Evolutionary conservation across 495 filamentous ascomycete species (phyloP).

Genomic region (Chaetomium cochliodes): DNA sequence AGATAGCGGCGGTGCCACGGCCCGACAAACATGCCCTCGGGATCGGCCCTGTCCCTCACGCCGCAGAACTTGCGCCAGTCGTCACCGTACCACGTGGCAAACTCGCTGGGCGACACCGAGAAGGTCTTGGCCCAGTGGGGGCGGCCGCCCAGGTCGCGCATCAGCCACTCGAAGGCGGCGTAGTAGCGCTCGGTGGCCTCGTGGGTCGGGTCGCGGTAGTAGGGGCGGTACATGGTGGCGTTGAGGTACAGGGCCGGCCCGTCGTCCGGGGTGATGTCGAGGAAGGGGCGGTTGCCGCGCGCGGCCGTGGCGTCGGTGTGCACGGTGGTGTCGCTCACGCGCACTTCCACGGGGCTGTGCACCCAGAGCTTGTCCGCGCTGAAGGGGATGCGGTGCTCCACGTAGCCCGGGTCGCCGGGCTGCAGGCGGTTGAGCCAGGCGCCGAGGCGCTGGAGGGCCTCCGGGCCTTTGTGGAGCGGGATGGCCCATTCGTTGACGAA

Average conservation of each 20-base stretch:
- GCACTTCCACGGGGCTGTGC: conserved; percentile 90
- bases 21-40: conserved; percentile 86
- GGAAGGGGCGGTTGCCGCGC: conserved; percentile 60
- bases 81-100: conserved; percentile 53
- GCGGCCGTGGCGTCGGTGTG: conserved; percentile 32
- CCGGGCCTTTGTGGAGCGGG: conserved; percentile 82
- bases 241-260: conserved; percentile 91
- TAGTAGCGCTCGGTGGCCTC: conserved; percentile 69
- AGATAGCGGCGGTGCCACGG: conserved; percentile 80
- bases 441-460: conserved; percentile 77
- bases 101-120: conserved; percentile 55
- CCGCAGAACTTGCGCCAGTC: conserved; percentile 62
- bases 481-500: conserved; percentile 98
- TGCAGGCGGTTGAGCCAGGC: conserved; percentile 75
- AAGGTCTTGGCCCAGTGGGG: conserved; percentile 99
- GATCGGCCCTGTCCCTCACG: conserved; percentile 73
- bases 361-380: conserved; percentile 75
- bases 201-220: conserved; percentile 76
- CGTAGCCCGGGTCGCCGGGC: conserved; percentile 51
- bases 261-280: conserved; percentile 64
- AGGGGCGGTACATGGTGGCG: conserved; percentile 91
- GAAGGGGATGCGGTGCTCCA: conserved; percentile 74
- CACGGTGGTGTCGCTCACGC: conserved; percentile 72
- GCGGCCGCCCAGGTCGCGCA: conserved; percentile 83
- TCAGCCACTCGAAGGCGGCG: conserved; percentile 91